These are phyloP conservation scores for Starmerella geochares DNA, from an alignment of 805 yeast genomes.

Conservation along the genomic window DNA sequence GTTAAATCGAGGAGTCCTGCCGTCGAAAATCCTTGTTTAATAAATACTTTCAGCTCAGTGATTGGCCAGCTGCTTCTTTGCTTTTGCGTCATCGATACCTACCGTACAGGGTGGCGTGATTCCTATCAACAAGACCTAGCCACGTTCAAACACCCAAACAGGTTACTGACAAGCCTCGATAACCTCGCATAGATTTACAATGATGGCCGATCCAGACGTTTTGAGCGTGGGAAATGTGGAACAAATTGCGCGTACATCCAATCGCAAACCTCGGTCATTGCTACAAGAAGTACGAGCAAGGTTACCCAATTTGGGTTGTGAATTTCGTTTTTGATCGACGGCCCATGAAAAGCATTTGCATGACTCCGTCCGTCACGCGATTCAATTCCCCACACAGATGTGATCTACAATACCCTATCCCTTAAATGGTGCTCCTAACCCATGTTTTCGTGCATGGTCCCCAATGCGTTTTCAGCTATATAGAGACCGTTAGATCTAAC, in stretches of 20 bases:
- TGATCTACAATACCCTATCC: not conserved
- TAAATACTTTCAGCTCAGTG: not conserved
- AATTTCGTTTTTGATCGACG: not conserved
- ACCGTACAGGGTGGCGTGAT: slow-evolving; percentile 3
- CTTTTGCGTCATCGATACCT: not conserved
- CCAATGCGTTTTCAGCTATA: not conserved
- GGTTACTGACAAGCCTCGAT: not conserved
- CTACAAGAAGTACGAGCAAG: not conserved
- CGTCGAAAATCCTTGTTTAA: too few relatives aligned
- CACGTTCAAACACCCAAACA: not conserved
- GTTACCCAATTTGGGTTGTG: not conserved
- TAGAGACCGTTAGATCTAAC: not conserved
- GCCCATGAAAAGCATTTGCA: not conserved
- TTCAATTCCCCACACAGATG: slow-evolving; percentile 2
- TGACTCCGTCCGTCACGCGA: not conserved
- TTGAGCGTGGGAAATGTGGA: not conserved
- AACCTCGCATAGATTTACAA: not conserved
- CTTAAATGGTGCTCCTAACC: not conserved
- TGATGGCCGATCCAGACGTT: not conserved
- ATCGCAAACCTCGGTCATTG: not conserved
- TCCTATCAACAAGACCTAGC: not conserved
- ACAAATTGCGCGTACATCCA: not conserved
- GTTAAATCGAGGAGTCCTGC: too few relatives aligned
- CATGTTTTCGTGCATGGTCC: not conserved
- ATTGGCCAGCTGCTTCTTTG: not conserved